Evolutionary conservation across 768 basidiomycete genomes (phyloP), one percentile per base, ranked within the genome.

Genomic region (Trametopsis cervina): DNA sequence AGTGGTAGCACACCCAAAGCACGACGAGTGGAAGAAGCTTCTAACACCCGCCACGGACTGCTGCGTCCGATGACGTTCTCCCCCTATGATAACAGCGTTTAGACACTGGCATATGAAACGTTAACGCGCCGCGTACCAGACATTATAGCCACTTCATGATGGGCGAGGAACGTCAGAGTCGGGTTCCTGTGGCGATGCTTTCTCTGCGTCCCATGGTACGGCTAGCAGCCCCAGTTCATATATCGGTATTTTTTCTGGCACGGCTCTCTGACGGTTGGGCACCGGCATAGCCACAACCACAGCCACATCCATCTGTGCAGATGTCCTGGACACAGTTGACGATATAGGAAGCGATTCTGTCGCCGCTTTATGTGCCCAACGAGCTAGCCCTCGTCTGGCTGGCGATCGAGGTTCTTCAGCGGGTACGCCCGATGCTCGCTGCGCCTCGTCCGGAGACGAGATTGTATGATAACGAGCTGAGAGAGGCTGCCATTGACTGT

Each of bases 251-350:
- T 27, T 15, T n/a, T n/a, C n/a, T n/a, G n/a, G n/a, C 15, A 12
- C 22, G 9, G 15, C 15, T n/a, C 12, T n/a, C 6, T 29, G 36
- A 4, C 15, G n/a, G n/a, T 24, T 4, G 24, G 26, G 51, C 20
- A 42, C 13, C 2, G 51, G 51, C 51, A 52, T 52, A 2, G 44
- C 18, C 12, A 52, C 40, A 4, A 45, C 45, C 6, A 52, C 46
- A 21, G 45, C 24, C 18, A 52, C 12, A 5, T 43, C 41, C 10
- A 52, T 6, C 33, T 4, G 11, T 11, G 27, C 29, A 4, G 18
- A 11, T 17, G 18, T 20, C 12, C 35, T 22, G 5, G 50, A 26
- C 4, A 44, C 12, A 2, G 50, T 21, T 26, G 49, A 23, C 18
- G 40, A 12, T 33, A 29, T 4, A 4, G 33, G 42, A 3, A 37